phyloP scores from a whole-genome alignment of 495 filamentous ascomycete genomes.

The Talaromyces borbonicus region DNA sequence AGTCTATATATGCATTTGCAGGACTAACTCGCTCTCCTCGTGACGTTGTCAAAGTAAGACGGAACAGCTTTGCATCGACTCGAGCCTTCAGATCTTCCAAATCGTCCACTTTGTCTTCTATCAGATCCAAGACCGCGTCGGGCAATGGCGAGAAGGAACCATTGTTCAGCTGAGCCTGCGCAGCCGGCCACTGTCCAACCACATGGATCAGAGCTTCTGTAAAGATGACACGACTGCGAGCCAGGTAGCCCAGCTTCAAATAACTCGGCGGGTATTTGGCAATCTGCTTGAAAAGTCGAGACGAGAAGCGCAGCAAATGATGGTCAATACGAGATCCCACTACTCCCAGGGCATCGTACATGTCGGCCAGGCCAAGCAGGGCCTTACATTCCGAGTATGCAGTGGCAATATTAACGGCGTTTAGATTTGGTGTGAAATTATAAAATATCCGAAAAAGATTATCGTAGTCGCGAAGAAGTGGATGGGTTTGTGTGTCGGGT shows the following conservation, averaged over 20 bases:
- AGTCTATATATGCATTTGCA: constrained; percentile 68
- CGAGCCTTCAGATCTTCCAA: constrained; percentile 57
- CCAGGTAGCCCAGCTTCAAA: constrained; percentile 77
- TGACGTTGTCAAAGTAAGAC: constrained; percentile 67
- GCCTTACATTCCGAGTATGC: constrained; percentile 88
- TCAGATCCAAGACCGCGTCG: constrained; percentile 67
- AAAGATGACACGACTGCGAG: constrained; percentile 77
- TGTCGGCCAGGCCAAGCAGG: constrained; percentile 72
- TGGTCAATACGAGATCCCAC: constrained; percentile 88
- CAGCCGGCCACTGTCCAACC: constrained; percentile 81
- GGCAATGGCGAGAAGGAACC: constrained; percentile 48
- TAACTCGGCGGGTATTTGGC: constrained; percentile 90
- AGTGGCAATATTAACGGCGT: constrained; percentile 76
- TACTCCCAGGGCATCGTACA: constrained; percentile 82
- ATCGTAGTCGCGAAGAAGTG: constrained; percentile 75
- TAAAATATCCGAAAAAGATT: constrained; percentile 91
- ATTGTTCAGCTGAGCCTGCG: constrained; percentile 62
- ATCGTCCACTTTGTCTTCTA: constrained; percentile 84
- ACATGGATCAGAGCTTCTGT: constrained; percentile 84
- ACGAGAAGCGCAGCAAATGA: constrained; percentile 83
- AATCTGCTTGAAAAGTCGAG: constrained; percentile 83
- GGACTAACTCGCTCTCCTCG: constrained; percentile 74
- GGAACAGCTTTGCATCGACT: constrained; percentile 68
- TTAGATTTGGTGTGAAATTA: constrained; percentile 72
- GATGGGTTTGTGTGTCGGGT: constrained; percentile 48